Evolutionary conservation across 1,284 basidiomycete species (phyloP), one percentile per base, ranked within the genome.

Genomic region (Irpex sp.): DNA sequence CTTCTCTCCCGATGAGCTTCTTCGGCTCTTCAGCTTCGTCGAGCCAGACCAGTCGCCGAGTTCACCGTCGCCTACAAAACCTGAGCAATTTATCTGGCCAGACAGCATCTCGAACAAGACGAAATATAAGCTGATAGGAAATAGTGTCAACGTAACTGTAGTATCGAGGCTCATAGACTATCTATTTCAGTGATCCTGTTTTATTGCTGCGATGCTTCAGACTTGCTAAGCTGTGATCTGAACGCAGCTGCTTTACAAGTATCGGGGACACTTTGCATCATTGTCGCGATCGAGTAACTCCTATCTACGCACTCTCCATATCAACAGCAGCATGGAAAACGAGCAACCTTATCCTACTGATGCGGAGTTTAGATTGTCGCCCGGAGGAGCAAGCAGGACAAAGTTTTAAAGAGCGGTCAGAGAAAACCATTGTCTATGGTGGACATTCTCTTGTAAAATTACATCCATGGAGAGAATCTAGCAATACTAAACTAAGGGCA

Each of bases 121-220:
- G 7, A 85, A 85, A 68, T 92, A 93, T 67, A 81, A 84, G 53
- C 75, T 92, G 33, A 87, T 93, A 64, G 91, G 91, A 21, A 93
- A 93, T 70, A 92, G 90, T 64, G 85, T 92, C 5, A 92, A 92
- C 74, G 88, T 92, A 3, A 78, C 78, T 61, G 89, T 92, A 3
- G 86, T 90, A 1, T 76, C 79, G 53, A 73, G 77, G 58, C 76
- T 89, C 43, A 79, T 89, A 46, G 73, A 80, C 26, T 86, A 85
- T 72, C 73, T 90, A 50, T 83, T 83, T 55, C 65, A 71, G 62
- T 65, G 50, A 62, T 55, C 6, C 13, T 35, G 17, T n/a, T 15
- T 43, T 43, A 15, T 15, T 43, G 39, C 15, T 15, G 15, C 39
- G 8, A 43, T 43, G 39, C 15, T 43, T 9, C 15, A 43, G 39